These are phyloP conservation scores for Neopestalotiopsis sp. DNA, from an alignment of 2,329 filamentous ascomycete species.

Conservation along the genomic window DNA sequence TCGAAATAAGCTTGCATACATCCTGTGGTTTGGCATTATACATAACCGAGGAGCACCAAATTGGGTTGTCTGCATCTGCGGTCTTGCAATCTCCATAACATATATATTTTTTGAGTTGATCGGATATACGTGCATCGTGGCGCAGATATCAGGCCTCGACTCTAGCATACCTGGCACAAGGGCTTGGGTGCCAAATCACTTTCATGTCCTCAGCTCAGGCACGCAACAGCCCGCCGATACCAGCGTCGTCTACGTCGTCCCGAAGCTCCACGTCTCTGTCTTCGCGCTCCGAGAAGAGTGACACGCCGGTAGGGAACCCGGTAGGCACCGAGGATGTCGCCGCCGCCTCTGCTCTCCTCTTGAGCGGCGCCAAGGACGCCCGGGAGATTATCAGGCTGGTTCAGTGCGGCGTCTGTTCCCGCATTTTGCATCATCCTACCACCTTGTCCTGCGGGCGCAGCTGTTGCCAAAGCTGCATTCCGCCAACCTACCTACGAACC, in stretches of 20 bases:
- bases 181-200: slow-evolving; percentile 6
- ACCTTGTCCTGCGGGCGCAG: slow-evolving; percentile 83
- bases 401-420: slow-evolving; percentile 78
- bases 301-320: slow-evolving; percentile 22
- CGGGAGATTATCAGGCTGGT: slow-evolving; percentile 73
- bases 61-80: not conserved
- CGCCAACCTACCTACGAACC: slow-evolving; percentile 64
- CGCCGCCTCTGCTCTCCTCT: slow-evolving; percentile 29
- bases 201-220: slow-evolving; percentile 35
- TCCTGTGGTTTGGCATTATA: not conserved
- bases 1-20: not conserved
- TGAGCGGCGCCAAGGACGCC: slow-evolving; percentile 58
- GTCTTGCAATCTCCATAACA: not conserved
- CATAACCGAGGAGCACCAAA: not conserved
- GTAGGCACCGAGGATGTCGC: slow-evolving; percentile 25
- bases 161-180: slow-evolving; percentile 2
- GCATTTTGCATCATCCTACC: slow-evolving; percentile 69
- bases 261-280: slow-evolving; percentile 23
- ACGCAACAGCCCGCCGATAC: slow-evolving; percentile 24
- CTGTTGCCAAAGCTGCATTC: slow-evolving; percentile 77
- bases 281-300: slow-evolving; percentile 25
- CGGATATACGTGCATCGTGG: not conserved
- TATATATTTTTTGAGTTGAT: not conserved
- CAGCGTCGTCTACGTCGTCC: slow-evolving; percentile 26
- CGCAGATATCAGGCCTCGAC: slow-evolving; percentile 3